Evolutionary conservation across 768 basidiomycete species (phyloP), one percentile per base, ranked within the genome.

Genomic region (Termitomyces titanicus): DNA sequence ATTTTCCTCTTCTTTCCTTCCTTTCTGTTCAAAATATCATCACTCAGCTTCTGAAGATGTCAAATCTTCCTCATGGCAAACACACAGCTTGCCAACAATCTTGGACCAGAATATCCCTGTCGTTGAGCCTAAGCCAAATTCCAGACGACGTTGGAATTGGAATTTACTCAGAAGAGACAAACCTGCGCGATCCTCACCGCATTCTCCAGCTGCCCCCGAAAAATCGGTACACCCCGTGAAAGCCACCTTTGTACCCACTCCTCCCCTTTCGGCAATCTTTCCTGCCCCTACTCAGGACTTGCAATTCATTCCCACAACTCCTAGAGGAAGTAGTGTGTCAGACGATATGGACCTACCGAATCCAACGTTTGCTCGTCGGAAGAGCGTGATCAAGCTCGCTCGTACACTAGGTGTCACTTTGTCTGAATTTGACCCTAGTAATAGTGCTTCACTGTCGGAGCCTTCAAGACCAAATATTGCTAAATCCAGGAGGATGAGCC

Each of bases 361-460:
- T 15, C 52, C 27, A 15, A 39, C 47, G 39, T 31, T 27, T 34
- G 40, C 45, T 31, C 55, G 39, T 18, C 56, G 47, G 17, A 60
- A 62, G 20, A 67, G 63, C 38, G 34, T 66, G 29, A 56, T 54
- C 46, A 71, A 71, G 46, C 57, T 71, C 15, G 55, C 65, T 25
- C 63, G 66, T n/a, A 71, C 65, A 3, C 57, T 71, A 4, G 68
- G 70, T 29, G 63, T 63, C 29, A 38, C 55, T 12, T 61, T 61
- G 5, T 48, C 53, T 9, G 63, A 63, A 33, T 54, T 59, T n/a
- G 50, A 48, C 12, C 55, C 50, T 42, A 15, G 39, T 22, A 13
- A 17, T 17, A 12, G 9, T 17, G 17, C 25, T 15, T 22, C 24
- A 17, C 45, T 31, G 13, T 5, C 24, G 13, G 35, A 35, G n/a